phyloP scores from a whole-genome alignment of 441 rosid species.

The Erodium trifolium region DNA sequence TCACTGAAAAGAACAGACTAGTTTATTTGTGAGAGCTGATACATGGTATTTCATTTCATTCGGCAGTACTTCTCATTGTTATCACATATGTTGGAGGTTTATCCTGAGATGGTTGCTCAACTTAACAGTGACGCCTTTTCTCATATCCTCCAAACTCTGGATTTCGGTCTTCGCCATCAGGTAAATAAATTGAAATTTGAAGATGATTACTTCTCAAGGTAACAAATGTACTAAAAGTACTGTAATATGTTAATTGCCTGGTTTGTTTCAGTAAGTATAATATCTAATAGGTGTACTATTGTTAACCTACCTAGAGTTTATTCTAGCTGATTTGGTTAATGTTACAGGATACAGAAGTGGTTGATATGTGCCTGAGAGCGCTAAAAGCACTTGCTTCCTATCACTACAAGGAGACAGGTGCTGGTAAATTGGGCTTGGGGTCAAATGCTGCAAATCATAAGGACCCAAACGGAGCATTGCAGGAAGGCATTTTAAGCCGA shows the following conservation, averaged over 20 bases:
- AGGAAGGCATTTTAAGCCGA: conserved; percentile 64
- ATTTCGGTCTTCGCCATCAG: conserved; percentile 92
- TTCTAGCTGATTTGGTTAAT: conserved; percentile 1
- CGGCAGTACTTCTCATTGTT: conserved; percentile 76
- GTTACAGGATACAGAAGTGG: conserved; percentile 68
- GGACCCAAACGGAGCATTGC: conserved; percentile 49
- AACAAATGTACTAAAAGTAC: no score
- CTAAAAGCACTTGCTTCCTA: conserved; percentile 82
- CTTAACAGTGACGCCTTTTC: conserved; percentile 63
- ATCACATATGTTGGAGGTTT: conserved; percentile 92
- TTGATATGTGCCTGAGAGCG: conserved; percentile 84
- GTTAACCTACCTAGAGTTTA: not conserved
- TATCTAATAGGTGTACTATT: not conserved
- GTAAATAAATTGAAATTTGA: conserved; percentile 27
- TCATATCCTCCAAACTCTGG: conserved; percentile 76
- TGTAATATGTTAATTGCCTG: no score
- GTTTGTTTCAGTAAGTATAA: no score
- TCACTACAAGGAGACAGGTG: conserved; percentile 67
- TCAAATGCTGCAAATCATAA: conserved; percentile 45
- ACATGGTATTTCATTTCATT: conserved; percentile 16
- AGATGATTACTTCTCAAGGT: not conserved
- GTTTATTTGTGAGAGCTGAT: conserved; percentile 20
- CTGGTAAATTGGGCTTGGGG: conserved; percentile 65
- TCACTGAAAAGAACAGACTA: no score
- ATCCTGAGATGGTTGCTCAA: conserved; percentile 81